Evolutionary conservation across 73 alveolate genomes (phyloP).

Genomic region (Paramecium primaurelia): DNA sequence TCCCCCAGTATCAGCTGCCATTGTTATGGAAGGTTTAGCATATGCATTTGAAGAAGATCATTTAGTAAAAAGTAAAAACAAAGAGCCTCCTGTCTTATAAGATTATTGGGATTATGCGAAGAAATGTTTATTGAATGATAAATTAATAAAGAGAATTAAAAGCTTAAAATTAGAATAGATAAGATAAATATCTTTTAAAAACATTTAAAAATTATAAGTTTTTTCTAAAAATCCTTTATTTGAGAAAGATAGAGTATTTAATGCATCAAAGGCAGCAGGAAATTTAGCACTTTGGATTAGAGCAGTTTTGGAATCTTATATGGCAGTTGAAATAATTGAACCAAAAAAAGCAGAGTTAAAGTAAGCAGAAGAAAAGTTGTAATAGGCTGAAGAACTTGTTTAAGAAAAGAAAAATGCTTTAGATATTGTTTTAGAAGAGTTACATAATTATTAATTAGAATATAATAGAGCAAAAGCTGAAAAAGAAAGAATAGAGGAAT

Average conservation of each 20-base stretch:
- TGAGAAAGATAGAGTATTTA: conserved; percentile 71
- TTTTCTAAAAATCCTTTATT: conserved; percentile 69
- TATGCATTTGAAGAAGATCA: conserved; percentile 63
- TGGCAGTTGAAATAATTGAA: conserved; percentile 88
- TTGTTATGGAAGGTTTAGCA: conserved; percentile 55
- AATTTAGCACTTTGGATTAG: conserved; percentile 91
- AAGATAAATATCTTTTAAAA: conserved; percentile 60
- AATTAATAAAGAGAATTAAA: conserved; percentile 38
- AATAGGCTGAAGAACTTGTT: conserved; percentile 87
- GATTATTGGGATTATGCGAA: conserved; percentile 78
- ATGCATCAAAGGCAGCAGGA: conserved; percentile 82
- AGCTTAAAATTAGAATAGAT: conserved; percentile 27
- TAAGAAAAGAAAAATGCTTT: conserved; percentile 86
- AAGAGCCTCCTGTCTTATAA: conserved; percentile 53
- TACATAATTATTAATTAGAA: conserved; percentile 83
- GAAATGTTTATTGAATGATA: conserved; percentile 60
- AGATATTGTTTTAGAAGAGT: conserved; percentile 78
- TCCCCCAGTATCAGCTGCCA: conserved; percentile 77
- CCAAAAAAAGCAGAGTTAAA: conserved; percentile 97
- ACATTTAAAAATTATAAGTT: conserved; percentile 65
- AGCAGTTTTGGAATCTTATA: conserved; percentile 72
- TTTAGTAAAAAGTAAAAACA: conserved; percentile 12
- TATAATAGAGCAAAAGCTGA: conserved; percentile 91
- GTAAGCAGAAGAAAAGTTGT: conserved; percentile 93
- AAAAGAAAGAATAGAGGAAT: conserved; percentile 82